Base-by-base conservation (phyloP, 495 filamentous ascomycete genomes). In the Pseudevernia furfuracea region DNA sequence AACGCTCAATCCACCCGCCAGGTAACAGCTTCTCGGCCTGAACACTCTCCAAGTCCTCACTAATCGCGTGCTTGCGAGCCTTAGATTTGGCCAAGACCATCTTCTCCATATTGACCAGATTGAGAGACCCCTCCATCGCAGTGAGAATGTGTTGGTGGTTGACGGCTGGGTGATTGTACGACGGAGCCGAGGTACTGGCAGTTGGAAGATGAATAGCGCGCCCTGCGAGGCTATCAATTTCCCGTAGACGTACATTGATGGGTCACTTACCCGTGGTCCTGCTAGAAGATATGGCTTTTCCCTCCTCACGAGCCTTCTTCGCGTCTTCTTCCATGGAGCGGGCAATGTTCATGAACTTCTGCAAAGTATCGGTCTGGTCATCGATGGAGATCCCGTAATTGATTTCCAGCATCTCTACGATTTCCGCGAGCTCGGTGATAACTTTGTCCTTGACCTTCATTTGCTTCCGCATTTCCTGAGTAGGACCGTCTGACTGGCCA, bases 351-450 rank as follows among this genome's bases (percentile, higher is more conserved):
- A 55, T 15, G 30, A 34, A n/a, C 3, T 32, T 34, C 3, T 55
- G 19, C 17, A 55, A 21, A 9, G 52, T 21, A 10, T 8, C 7
- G 52, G 52, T 32, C 19, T 55, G 52, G 52, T 55, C 52, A 6
- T 55, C 17, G 25, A 55, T 55, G 52, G 52, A 17, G 6, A 55
- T 32, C 2, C 52, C 52, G 6, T 34, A 55, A 7, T 55, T 55
- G 52, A 55, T 55, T 55, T 63, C 61, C 28, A 63, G 43, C n/a
- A 23, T 46, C 28, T 57, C 28, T 28, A 63, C 39, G 28, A 56
- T 55, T 30, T 36, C 53, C 0, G 53, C 53, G 41, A 63, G 39
- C 2, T 46, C 28, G 19, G n/a, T 19, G 28, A 63, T 63, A 14
- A 38, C 53, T 19, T 25, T 43, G 30, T 48, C 52, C 38, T 63